These are phyloP conservation scores for Colletotrichum cuscutae DNA, from an alignment of 2,329 filamentous ascomycete species.

Conservation along the genomic window DNA sequence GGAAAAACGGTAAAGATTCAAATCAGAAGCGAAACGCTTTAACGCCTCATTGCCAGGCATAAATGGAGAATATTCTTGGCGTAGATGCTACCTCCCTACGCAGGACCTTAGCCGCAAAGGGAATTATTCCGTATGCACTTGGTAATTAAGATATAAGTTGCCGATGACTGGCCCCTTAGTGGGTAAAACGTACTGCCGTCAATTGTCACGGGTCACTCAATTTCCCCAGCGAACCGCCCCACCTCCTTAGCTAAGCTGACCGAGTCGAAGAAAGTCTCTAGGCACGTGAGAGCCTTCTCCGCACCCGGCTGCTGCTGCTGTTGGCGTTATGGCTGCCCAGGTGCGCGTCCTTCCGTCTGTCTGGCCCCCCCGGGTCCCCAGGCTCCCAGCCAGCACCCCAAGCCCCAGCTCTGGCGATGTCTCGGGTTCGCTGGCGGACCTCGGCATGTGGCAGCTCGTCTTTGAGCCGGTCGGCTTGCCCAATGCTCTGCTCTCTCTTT, in stretches of 20 bases:
- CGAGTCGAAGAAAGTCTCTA: neutral
- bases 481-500: neutral
- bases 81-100: too few species aligned
- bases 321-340: neutral
- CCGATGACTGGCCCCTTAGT: neutral
- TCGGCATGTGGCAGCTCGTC: conserved; percentile 34
- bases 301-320: neutral
- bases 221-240: neutral
- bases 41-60: neutral
- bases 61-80: too few species aligned
- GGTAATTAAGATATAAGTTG: neutral
- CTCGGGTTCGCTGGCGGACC: conserved; percentile 32
- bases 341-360: neutral
- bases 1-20: neutral
- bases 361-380: neutral
- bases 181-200: neutral
- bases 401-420: conserved; percentile 21
- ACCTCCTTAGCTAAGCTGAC: neutral
- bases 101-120: neutral
- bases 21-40: neutral
- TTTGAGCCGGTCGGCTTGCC: conserved; percentile 14
- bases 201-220: neutral
- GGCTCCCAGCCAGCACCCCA: neutral
- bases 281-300: neutral
- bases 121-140: neutral